phyloP scores from a whole-genome alignment of 2,329 filamentous ascomycete species.

The Botryotinia globosa region DNA sequence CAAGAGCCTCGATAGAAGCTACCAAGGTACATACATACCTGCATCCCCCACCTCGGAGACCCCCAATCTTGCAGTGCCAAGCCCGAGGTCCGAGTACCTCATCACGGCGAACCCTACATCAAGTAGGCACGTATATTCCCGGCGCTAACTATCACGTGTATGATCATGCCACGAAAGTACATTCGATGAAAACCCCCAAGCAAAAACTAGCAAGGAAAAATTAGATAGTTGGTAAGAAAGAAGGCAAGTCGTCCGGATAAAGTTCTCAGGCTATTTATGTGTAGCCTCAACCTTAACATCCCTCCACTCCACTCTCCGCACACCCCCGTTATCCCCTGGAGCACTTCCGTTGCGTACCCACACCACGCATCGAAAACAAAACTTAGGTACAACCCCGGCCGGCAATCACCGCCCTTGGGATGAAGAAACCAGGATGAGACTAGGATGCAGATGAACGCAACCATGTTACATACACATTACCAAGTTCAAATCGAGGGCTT shows the following conservation, averaged over 20 bases:
- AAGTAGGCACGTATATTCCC: not conserved
- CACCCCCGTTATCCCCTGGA: not conserved
- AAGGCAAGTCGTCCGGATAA: slow-evolving; percentile 14
- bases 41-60: not conserved
- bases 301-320: not conserved
- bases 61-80: not conserved
- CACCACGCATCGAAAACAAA: not conserved
- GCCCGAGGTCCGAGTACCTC: slow-evolving; percentile 1
- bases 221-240: not conserved
- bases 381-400: not conserved
- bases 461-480: not conserved
- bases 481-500: not conserved
- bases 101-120: too few species aligned
- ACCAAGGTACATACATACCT: not conserved
- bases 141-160: not conserved
- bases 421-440: not conserved
- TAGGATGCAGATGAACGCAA: not conserved
- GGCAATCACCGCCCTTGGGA: not conserved
- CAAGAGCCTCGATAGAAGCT: not conserved
- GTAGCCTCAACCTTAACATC: not conserved
- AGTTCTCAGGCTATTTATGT: slow-evolving; percentile 3
- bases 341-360: not conserved
- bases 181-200: not conserved
- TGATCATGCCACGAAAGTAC: not conserved
- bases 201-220: slow-evolving; percentile 8